phyloP scores from a whole-genome alignment of 2,329 filamentous ascomycete species.

The Fusarium avenaceum region DNA sequence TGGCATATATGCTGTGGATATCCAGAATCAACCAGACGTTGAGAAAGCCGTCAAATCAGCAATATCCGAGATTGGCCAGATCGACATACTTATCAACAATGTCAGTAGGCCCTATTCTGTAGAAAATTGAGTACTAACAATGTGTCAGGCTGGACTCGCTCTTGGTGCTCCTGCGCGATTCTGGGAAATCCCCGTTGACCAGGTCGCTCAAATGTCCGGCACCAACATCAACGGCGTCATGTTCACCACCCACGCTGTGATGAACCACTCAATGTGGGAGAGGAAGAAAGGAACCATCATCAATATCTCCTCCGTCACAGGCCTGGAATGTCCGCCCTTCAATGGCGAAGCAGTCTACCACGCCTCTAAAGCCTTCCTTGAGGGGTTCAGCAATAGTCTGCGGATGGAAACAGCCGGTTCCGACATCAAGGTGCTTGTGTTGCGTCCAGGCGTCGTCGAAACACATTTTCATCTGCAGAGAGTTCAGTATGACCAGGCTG shows the following conservation, averaged over 20 bases:
- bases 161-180: conserved; percentile 26
- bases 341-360: conserved; percentile 29
- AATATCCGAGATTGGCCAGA: conserved; percentile 14
- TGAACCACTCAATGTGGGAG: conserved; percentile 20
- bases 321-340: conserved; percentile 19
- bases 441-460: conserved; percentile 26
- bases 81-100: conserved; percentile 37
- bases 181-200: conserved; percentile 11
- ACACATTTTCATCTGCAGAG: conserved; percentile 36
- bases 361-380: conserved; percentile 17
- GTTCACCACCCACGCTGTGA: conserved; percentile 53
- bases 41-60: conserved; percentile 5
- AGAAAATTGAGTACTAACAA: accelerated
- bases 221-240: conserved; percentile 54
- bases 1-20: not conserved
- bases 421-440: conserved; percentile 21
- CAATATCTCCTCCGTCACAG: conserved; percentile 27
- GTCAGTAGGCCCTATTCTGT: not conserved
- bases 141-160: conserved; percentile 14
- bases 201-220: conserved; percentile 15
- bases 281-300: conserved; percentile 26
- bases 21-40: not conserved
- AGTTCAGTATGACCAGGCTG: conserved; percentile 16
- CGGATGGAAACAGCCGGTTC: conserved; percentile 17
- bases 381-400: conserved; percentile 22